These are phyloP conservation scores for Pythium volutum DNA, from an alignment of 352 stramenopile genomes.

Conservation along the genomic window DNA sequence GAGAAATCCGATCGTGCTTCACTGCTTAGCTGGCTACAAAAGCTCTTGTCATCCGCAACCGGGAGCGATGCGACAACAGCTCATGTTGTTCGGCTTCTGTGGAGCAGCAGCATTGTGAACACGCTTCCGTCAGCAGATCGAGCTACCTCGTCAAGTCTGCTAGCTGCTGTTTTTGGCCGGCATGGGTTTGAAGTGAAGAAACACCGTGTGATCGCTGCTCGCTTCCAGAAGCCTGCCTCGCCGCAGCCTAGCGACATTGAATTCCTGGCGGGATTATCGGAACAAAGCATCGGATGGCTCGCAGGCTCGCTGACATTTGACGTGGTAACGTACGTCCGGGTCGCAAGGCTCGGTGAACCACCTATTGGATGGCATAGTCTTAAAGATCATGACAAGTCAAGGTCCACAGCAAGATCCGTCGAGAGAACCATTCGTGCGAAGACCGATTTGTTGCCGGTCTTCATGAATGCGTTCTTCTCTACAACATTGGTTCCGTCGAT, in stretches of 20 bases:
- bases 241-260: neutral
- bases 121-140: conserved; percentile 3
- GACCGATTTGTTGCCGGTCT: conserved; percentile 3
- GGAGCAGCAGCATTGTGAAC: conserved; percentile 4
- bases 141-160: conserved; percentile 5
- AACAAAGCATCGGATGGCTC: conserved; percentile 16
- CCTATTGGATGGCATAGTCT: conserved; percentile 19
- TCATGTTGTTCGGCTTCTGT: conserved; percentile 59
- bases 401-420: neutral
- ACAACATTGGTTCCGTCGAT: neutral
- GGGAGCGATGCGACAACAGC: conserved; percentile 59
- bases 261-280: conserved; percentile 19
- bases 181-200: conserved; percentile 15
- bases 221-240: neutral
- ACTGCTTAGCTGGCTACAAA: conserved; percentile 61
- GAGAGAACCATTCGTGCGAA: conserved; percentile 14
- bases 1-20: conserved; percentile 61
- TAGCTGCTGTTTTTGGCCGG: conserved; percentile 7
- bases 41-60: conserved; percentile 51
- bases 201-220: neutral
- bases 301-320: conserved; percentile 19
- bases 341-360: conserved; percentile 6
- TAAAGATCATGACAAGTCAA: neutral
- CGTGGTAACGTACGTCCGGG: conserved; percentile 10
- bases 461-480: neutral